Base-by-base conservation (phyloP, 108 stramenopile genomes). In the Pseudonitzschia pungens region DNA sequence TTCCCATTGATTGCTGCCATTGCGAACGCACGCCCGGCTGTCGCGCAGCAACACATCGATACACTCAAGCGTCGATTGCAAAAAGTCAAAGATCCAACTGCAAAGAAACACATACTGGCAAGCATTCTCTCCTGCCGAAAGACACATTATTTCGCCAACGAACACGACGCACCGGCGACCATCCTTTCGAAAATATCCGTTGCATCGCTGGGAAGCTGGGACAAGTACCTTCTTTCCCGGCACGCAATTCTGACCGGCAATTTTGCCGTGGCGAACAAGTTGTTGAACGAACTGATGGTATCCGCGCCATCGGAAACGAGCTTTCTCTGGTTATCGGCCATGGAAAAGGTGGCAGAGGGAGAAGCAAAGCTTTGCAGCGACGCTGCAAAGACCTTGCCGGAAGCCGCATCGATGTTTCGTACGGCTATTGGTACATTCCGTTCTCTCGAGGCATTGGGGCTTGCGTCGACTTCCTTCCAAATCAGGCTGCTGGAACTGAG, bases 251-350 rank as follows among this genome's bases (percentile, higher is more conserved):
- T 75, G 4, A 69, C 77, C 5, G 81, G 81, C 6, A 81, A 76
- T 67, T 81, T 73, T 58, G 43, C 26, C 14, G 32, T 72, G 58
- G 73, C 84, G 14, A 53, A 45, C 7, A 22, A 21, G 18, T 24
- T 81, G 8, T 80, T 70, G 43, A 40, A 65, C 3, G 58, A 71
- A 20, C 29, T 82, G 24, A 31, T 63, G 21, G 31, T 31, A 1
- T 32, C 44, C 9, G 36, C 64, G 18, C 36, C 54, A 8, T 71
- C 78, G 16, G 83, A 87, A 48, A 43, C 76, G 40, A 75, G 48
- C 36, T 82, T 68, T 50, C 20, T 84, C 50, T 87, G 80, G 80
- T 10, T 82, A 4, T 70, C 70, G 7, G 75, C 80, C 2, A 71
- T 84, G 14, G 55, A 74, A 70, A 44, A 79, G 45, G 31, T 87